Evolutionary conservation across 306 rosid genomes (phyloP).

Genomic region (Citrullus amarus): DNA sequence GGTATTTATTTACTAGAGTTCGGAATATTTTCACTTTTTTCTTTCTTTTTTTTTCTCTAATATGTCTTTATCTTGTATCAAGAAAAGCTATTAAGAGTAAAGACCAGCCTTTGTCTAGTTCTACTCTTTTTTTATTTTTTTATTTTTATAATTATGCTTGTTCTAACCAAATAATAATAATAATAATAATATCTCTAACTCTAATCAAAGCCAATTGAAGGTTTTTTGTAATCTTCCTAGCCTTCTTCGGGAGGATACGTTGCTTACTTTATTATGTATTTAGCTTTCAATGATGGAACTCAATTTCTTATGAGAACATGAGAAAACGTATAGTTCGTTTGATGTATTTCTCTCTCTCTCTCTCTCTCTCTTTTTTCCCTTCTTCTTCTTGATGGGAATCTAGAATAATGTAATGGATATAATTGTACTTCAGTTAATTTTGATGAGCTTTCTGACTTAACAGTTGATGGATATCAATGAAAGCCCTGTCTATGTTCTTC

Average conservation of each 20-base stretch:
- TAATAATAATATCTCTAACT: not conserved
- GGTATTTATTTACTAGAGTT: not conserved
- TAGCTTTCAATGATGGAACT: not conserved
- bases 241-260: not conserved
- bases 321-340: not conserved
- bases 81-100: too few species aligned
- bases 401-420: not conserved
- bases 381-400: not conserved
- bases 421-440: not conserved
- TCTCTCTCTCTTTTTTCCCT: too few species aligned
- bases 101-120: not conserved
- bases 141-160: not conserved
- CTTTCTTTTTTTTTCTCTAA: not conserved
- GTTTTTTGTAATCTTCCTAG: not conserved
- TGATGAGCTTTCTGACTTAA: conserved; percentile 9
- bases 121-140: not conserved
- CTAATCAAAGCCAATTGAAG: not conserved
- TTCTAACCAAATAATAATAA: too few species aligned
- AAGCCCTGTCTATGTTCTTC: conserved; percentile 90
- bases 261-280: not conserved
- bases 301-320: not conserved
- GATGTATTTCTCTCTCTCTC: not conserved
- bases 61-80: not conserved
- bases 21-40: not conserved
- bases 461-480: conserved; percentile 97